Conservation (phyloP, 2,329 filamentous ascomycete species). For the Neurospora crassa region DNA sequence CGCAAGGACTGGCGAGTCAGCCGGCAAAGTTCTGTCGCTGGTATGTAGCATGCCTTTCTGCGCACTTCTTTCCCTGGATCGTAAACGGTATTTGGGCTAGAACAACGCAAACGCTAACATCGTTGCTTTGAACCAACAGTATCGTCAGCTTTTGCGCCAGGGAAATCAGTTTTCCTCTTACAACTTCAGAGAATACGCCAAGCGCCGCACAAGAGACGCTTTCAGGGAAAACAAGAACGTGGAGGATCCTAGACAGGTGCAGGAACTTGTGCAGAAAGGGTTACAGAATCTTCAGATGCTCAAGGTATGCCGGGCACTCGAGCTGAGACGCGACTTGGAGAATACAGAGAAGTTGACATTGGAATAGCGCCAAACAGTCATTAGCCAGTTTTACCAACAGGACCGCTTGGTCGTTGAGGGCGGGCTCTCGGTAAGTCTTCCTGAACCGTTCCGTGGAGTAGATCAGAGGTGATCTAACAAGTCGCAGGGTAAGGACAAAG, state of each 20-base stretch:
- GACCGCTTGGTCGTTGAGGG: conserved; percentile 89
- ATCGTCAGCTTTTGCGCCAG: conserved; percentile 83
- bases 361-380: conserved; percentile 77
- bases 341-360: conserved; percentile 5
- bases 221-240: conserved; percentile 74
- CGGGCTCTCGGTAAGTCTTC: conserved; percentile 57
- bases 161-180: conserved; percentile 82
- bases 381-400: conserved; percentile 91
- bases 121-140: conserved; percentile 40
- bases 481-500: conserved; percentile 58
- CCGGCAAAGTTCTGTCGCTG: conserved; percentile 44
- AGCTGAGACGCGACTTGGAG: not conserved
- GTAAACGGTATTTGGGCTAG: not conserved
- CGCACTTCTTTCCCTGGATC: not conserved
- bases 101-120: conserved; percentile 4
- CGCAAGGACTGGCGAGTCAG: conserved; percentile 34
- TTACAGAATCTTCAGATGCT: conserved; percentile 77
- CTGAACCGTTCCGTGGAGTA: not conserved
- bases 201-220: conserved; percentile 78
- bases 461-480: conserved; percentile 3
- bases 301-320: conserved; percentile 53
- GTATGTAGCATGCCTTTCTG: conserved; percentile 5
- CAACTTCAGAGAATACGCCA: conserved; percentile 97
- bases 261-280: conserved; percentile 84
- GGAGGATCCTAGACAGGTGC: conserved; percentile 64